Conservation (phyloP, 2,329 filamentous ascomycete species). For the Polytolypa hystricis region DNA sequence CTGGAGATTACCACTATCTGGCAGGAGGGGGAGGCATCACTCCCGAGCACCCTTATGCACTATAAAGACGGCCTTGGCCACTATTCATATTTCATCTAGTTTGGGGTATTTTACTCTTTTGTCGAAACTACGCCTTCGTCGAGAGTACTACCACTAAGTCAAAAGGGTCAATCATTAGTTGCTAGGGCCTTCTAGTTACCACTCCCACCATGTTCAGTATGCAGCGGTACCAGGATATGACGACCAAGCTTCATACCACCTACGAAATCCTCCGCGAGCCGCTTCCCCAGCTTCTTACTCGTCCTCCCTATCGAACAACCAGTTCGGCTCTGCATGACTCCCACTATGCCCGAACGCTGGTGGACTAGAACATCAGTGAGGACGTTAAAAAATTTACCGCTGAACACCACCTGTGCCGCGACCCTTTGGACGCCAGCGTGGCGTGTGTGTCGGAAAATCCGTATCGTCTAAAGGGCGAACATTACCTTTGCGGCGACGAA, state of each 20-base stretch:
- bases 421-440: background rate
- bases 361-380: background rate
- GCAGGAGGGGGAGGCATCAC: background rate
- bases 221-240: background rate
- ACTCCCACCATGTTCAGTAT: background rate
- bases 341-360: background rate
- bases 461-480: background rate
- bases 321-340: background rate
- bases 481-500: slow-evolving; percentile 1
- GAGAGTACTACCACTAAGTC: background rate
- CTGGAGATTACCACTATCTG: background rate
- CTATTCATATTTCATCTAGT: background rate
- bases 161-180: background rate
- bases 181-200: background rate
- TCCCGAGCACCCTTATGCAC: background rate
- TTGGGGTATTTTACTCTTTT: background rate
- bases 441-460: background rate
- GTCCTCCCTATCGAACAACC: background rate
- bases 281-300: background rate
- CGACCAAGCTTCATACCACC: background rate
- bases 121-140: background rate
- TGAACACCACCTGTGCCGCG: background rate
- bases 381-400: background rate
- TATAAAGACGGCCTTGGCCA: background rate
- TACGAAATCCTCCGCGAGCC: background rate